Evolutionary conservation across 495 filamentous ascomycete species (phyloP), one percentile per base, ranked within the genome.

Genomic region (Terfezia claveryi): DNA sequence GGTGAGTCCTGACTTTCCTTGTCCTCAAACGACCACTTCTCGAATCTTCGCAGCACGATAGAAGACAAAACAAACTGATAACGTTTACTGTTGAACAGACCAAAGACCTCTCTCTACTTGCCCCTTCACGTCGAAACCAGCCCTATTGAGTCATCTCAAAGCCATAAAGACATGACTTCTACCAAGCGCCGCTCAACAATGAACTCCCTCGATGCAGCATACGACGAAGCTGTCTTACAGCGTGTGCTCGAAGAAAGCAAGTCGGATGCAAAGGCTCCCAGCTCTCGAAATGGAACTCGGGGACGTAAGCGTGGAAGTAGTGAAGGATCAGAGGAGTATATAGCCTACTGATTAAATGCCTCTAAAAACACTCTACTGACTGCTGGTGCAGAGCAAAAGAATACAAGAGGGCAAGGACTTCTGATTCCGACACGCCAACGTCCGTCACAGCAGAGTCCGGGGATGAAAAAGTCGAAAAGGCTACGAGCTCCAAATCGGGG

Each of bases 231-330:
- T 67, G 80, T 85, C 56, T 66, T 99, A 36, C 78, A 86, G 56
- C 76, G 82, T 60, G 92, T 87, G 16, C 85, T 99, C 62, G 91
- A 96, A 66, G 87, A 92, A 56, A 99, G 91, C 70, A 95, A 87
- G 67, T 78, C 54, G 55, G 79, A 82, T 37, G 72, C 70, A 4
- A 67, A 68, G 51, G 66, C 68, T 46, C 72, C 74, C 46, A 66
- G 66, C 12, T 70, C 71, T 37, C 80, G 75, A 20, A 63, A 67
- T 53, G 70, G 64, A 51, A 71, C 70, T 36, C 77, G 78, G 56
- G 76, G 82, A 53, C 74, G 79, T 9, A 96, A 96, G 68, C 74
- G 91, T 63, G 84, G 79, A 53, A 76, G 91, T 61, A 92, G 88
- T 65, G 87, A 89, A 56, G 92, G 85, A 23, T 65, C 63, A 20